Percentiles rank a stretch among this genome's conserved stretches.
These are phyloP conservation scores for Alternaria consortialis DNA, from an alignment of 2,329 filamentous ascomycete genomes.

Conservation along the genomic window DNA sequence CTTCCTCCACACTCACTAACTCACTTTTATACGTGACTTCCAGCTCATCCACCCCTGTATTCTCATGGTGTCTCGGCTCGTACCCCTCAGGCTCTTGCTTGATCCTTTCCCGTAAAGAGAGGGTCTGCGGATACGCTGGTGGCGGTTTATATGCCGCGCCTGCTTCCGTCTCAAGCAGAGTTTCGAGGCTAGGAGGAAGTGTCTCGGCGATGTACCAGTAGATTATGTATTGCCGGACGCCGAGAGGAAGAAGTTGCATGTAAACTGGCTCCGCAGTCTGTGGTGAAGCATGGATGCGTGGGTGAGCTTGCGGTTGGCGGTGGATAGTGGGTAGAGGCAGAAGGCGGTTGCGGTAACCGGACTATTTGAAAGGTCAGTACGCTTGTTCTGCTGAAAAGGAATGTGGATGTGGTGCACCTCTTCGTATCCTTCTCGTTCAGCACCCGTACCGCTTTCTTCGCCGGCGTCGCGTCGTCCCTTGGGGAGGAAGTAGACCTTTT, in stretches of 20 bases:
- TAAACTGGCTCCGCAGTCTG: conserved; percentile 57
- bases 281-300: conserved; percentile 31
- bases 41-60: conserved; percentile 60
- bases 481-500: conserved; percentile 58
- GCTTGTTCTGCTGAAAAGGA: not conserved
- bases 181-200: conserved; percentile 51
- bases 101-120: conserved; percentile 52
- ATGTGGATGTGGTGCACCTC: conserved; percentile 49
- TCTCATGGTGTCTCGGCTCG: conserved; percentile 56
- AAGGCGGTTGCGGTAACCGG: conserved; percentile 60
- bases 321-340: conserved; percentile 57
- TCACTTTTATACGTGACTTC: conserved; percentile 56
- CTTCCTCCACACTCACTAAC: conserved; percentile 56
- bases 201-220: conserved; percentile 61
- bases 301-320: conserved; percentile 54
- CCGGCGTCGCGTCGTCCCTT: conserved; percentile 60
- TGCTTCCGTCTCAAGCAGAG: conserved; percentile 29
- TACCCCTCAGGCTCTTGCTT: conserved; percentile 53
- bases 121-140: conserved; percentile 44
- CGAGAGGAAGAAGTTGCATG: conserved; percentile 56
- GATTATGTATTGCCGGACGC: conserved; percentile 54
- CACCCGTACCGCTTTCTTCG: conserved; percentile 54
- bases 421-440: conserved; percentile 61
- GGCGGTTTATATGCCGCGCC: conserved; percentile 50
- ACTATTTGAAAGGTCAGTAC: conserved; percentile 1